phyloP scores from a whole-genome alignment of 768 basidiomycete genomes.

The Tephrocybe sp. region DNA sequence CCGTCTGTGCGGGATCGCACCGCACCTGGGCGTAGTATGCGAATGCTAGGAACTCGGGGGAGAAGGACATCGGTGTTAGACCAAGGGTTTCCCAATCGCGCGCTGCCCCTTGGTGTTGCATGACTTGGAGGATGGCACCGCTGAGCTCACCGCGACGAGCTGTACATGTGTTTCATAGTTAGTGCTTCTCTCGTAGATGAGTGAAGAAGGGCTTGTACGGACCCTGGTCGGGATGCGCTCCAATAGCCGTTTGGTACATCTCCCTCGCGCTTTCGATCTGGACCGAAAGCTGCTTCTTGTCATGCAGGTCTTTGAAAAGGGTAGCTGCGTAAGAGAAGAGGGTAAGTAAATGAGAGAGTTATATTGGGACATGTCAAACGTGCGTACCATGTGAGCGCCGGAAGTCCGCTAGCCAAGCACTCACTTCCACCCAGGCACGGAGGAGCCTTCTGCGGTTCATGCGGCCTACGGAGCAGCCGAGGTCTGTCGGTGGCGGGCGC shows the following conservation, averaged over 20 bases:
- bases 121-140: constrained; percentile 32
- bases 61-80: constrained; percentile 63
- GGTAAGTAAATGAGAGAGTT: constrained; percentile 3
- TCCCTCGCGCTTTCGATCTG: constrained; percentile 60
- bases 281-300: constrained; percentile 40
- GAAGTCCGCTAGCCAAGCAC: constrained; percentile 64
- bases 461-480: constrained; percentile 40
- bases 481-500: constrained; percentile 54
- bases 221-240: constrained; percentile 81
- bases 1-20: constrained; percentile 67
- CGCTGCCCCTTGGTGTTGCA: constrained; percentile 32
- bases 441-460: constrained; percentile 60
- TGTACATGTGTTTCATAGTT: constrained; percentile 13
- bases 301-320: constrained; percentile 39
- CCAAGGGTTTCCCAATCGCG: constrained; percentile 52
- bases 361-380: background rate
- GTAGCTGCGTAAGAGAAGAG: constrained; percentile 31
- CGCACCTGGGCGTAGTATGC: constrained; percentile 80
- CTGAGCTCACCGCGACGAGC: constrained; percentile 56
- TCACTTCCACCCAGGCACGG: constrained; percentile 77
- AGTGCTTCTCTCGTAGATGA: too few species aligned
- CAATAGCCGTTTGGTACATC: constrained; percentile 69
- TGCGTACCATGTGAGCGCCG: constrained; percentile 42
- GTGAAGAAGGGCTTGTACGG: too few species aligned
- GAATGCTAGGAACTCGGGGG: constrained; percentile 73